Conservation (phyloP, 768 basidiomycete species). For the Melanogaster broomeanus region DNA sequence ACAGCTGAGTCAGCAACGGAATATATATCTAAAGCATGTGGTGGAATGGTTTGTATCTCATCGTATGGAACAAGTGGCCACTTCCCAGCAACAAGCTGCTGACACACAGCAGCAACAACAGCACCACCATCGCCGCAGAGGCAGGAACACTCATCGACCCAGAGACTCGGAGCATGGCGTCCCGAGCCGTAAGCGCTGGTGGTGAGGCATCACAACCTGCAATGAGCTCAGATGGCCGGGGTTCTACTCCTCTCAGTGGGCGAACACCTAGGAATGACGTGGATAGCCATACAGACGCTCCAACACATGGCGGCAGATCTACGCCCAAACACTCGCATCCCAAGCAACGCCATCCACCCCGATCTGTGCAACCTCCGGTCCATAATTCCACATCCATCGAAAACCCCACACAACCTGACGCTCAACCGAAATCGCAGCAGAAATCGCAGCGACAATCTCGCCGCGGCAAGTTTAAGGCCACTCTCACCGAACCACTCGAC, state of each 20-base stretch:
- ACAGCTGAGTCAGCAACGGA: no score
- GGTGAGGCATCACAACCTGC: background rate
- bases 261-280: background rate
- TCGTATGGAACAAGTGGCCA: no score
- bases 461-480: constrained; percentile 37
- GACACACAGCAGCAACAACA: background rate
- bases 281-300: background rate
- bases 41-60: no score
- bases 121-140: background rate
- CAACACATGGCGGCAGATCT: background rate
- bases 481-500: constrained; percentile 29
- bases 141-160: background rate
- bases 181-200: background rate
- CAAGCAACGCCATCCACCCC: constrained; percentile 1
- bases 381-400: background rate
- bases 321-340: background rate
- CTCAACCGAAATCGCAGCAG: constrained; percentile 4
- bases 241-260: background rate
- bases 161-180: background rate
- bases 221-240: background rate
- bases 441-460: constrained; percentile 25
- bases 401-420: background rate
- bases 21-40: no score
- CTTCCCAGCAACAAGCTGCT: no score
- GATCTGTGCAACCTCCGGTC: background rate